Evolutionary conservation across 2,329 filamentous ascomycete genomes (phyloP).

Genomic region (Aspergillus sp.): DNA sequence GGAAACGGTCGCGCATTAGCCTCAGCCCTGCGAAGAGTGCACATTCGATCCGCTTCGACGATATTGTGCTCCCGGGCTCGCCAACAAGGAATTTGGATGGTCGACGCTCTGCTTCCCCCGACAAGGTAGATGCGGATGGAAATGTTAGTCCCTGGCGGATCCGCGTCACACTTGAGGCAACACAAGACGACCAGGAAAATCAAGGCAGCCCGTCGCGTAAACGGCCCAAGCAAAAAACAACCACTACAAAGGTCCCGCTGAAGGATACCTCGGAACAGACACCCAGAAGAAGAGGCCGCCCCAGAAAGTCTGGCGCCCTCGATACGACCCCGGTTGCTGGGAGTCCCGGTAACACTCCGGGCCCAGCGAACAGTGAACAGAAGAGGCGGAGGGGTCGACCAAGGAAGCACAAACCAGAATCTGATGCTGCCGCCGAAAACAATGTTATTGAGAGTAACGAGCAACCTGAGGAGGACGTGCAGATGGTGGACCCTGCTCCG

Average conservation of each 20-base stretch:
- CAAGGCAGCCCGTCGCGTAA: slow-evolving; percentile 32
- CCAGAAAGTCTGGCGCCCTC: slow-evolving; percentile 41
- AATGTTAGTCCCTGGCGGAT: slow-evolving; percentile 51
- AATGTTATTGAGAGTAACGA: slow-evolving; percentile 15
- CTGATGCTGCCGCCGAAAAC: slow-evolving; percentile 17
- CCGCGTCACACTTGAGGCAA: slow-evolving; percentile 49
- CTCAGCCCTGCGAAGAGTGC: slow-evolving; percentile 38
- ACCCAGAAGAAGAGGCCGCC: slow-evolving; percentile 43
- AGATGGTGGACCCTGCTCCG: slow-evolving; percentile 1
- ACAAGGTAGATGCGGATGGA: slow-evolving; percentile 38
- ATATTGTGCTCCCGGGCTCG: slow-evolving; percentile 43
- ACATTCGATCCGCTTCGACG: slow-evolving; percentile 43
- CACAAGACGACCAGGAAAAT: slow-evolving; percentile 40
- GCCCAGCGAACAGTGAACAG: slow-evolving; percentile 22
- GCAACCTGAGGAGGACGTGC: slow-evolving; percentile 1
- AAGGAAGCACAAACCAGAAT: slow-evolving; percentile 33
- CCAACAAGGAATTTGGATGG: slow-evolving; percentile 33
- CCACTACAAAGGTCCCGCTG: slow-evolving; percentile 44
- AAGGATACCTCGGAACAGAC: slow-evolving; percentile 41
- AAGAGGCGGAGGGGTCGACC: slow-evolving; percentile 40
- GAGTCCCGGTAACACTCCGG: slow-evolving; percentile 31
- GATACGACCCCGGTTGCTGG: slow-evolving; percentile 37
- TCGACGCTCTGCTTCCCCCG: slow-evolving; percentile 35
- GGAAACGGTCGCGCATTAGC: slow-evolving; percentile 35
- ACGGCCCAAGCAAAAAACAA: slow-evolving; percentile 31